phyloP scores from a whole-genome alignment of 1,284 basidiomycete genomes.

The Ceratobasidium sp. region DNA sequence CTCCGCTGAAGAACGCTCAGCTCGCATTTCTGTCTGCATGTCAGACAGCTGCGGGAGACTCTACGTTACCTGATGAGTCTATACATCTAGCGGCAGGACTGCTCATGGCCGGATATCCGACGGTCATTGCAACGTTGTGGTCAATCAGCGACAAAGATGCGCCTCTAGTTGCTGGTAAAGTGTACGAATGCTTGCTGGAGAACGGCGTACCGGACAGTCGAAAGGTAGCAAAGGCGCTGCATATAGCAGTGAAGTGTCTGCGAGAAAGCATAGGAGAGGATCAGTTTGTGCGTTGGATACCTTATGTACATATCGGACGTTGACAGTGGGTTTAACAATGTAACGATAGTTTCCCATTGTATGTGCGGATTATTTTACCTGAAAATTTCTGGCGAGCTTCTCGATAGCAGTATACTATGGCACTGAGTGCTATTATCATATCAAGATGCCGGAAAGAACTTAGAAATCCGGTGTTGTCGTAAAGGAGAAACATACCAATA shows the following conservation, averaged over 20 bases:
- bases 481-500: no score
- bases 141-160: slow-evolving; percentile 8
- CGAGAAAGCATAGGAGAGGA: slow-evolving; percentile 1
- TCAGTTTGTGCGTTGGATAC: not conserved
- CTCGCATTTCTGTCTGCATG: not conserved
- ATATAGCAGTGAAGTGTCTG: not conserved
- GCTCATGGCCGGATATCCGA: slow-evolving; percentile 46
- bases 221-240: slow-evolving; percentile 3
- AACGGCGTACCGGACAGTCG: not conserved
- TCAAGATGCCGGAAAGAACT: no score
- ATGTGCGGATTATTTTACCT: no score
- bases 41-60: slow-evolving; percentile 37
- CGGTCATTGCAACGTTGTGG: slow-evolving; percentile 15
- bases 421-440: no score
- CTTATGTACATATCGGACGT: slow-evolving; percentile 16
- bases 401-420: no score
- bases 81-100: slow-evolving; percentile 44
- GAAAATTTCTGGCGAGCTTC: no score
- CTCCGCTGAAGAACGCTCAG: not conserved
- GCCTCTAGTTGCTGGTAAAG: not conserved
- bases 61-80: slow-evolving; percentile 42
- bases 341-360: no score
- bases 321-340: no score
- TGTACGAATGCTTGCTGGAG: not conserved
- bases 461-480: no score